Conservation (phyloP, 2,329 filamentous ascomycete species). For the Trichoderma polysporum region DNA sequence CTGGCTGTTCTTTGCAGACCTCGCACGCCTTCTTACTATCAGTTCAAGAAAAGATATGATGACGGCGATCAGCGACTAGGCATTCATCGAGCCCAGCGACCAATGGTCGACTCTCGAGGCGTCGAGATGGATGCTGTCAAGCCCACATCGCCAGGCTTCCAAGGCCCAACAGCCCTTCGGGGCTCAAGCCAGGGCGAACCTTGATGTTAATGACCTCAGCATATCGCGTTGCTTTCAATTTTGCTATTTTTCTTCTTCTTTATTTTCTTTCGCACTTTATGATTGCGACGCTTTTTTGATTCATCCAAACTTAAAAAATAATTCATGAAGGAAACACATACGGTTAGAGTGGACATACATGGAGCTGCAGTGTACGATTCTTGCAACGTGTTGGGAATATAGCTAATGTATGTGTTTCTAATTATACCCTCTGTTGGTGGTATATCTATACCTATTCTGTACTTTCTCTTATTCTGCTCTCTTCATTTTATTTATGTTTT, state of each 20-base stretch:
- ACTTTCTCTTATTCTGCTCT: neutral
- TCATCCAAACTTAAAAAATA: neutral
- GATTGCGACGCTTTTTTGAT: neutral
- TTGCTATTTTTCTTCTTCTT: neutral
- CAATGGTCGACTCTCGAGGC: conserved; percentile 52
- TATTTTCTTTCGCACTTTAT: neutral
- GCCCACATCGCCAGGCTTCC: conserved; percentile 43
- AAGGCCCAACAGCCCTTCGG: conserved; percentile 53
- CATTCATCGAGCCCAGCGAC: conserved; percentile 37
- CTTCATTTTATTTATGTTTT: neutral
- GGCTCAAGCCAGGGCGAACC: conserved; percentile 30
- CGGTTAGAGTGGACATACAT: conserved; percentile 2
- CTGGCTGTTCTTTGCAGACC: conserved; percentile 78
- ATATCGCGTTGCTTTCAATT: neutral
- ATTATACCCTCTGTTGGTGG: conserved; percentile 13
- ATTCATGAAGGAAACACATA: conserved; percentile 15
- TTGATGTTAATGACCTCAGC: conserved; percentile 16
- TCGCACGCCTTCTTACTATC: conserved; percentile 81
- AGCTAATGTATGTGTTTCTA: conserved; percentile 21
- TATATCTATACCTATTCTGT: neutral
- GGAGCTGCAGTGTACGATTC: conserved; percentile 18
- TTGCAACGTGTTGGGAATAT: conserved; percentile 15
- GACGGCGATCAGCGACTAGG: conserved; percentile 85
- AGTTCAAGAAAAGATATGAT: conserved; percentile 75
- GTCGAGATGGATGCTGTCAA: conserved; percentile 73